Percentiles rank a stretch among this genome's conserved stretches.
Conservation (phyloP, 1,284 basidiomycete species). For the Malassezia yamatoensis region DNA sequence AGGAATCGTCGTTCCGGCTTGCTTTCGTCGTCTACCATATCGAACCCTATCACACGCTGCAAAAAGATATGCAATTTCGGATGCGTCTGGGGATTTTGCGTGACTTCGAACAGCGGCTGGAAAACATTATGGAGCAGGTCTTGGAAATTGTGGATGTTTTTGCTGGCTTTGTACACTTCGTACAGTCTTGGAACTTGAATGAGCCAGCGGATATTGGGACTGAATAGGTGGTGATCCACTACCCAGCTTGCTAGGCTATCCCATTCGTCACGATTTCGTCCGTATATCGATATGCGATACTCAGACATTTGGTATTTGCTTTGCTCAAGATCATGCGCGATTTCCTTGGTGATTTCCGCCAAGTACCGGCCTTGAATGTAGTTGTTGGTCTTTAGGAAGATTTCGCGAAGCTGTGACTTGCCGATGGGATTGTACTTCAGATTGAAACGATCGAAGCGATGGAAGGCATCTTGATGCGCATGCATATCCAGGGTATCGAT, state of each 20-base stretch:
- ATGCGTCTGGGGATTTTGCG: slow-evolving; percentile 75
- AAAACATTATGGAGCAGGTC: slow-evolving; percentile 81
- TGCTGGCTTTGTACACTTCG: slow-evolving; percentile 86
- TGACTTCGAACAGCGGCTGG: slow-evolving; percentile 87
- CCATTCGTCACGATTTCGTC: slow-evolving; percentile 69
- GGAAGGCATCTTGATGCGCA: slow-evolving; percentile 92
- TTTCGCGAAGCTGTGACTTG: slow-evolving; percentile 85
- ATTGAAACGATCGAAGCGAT: slow-evolving; percentile 69
- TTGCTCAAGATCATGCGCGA: slow-evolving; percentile 90
- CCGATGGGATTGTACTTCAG: slow-evolving; percentile 79
- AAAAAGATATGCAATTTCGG: slow-evolving; percentile 92
- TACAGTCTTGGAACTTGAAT: slow-evolving; percentile 93
- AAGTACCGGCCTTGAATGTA: slow-evolving; percentile 65
- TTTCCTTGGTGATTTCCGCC: slow-evolving; percentile 86
- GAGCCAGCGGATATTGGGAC: slow-evolving; percentile 95
- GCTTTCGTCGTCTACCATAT: slow-evolving; percentile 94
- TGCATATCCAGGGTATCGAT: slow-evolving; percentile 99
- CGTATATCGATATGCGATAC: slow-evolving; percentile 94
- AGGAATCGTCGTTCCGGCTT: slow-evolving; percentile 84
- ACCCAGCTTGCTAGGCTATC: slow-evolving; percentile 98
- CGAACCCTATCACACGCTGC: slow-evolving; percentile 90
- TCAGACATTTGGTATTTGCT: slow-evolving; percentile 88
- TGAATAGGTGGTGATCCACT: slow-evolving; percentile 80
- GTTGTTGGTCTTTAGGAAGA: slow-evolving; percentile 98
- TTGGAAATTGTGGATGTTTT: slow-evolving; percentile 75